phyloP scores from a whole-genome alignment of 75 land plant species.

The Azolla pinnata region DNA sequence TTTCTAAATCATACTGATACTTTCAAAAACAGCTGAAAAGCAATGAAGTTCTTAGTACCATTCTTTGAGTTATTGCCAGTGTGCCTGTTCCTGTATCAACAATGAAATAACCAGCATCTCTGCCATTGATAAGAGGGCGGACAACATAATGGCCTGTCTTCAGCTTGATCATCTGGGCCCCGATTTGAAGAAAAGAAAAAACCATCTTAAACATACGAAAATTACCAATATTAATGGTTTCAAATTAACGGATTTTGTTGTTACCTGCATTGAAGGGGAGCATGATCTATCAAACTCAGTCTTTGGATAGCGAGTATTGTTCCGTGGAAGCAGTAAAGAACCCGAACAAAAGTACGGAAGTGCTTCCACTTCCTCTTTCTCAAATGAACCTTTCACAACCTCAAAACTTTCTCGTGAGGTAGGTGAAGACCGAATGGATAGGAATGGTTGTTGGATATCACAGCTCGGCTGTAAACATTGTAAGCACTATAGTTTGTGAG shows the following conservation, averaged over 20 bases:
- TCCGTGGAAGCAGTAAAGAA: constrained; percentile 1
- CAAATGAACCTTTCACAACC: neutral
- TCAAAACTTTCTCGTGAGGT: neutral
- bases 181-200: neutral
- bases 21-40: too few species aligned
- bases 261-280: constrained; percentile 6
- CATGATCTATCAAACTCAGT: constrained; percentile 1
- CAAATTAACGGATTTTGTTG: neutral
- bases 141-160: constrained; percentile 32
- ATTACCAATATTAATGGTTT: too few species aligned
- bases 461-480: neutral
- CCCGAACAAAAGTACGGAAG: neutral
- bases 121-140: constrained; percentile 33
- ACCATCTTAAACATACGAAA: too few species aligned
- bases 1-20: neutral
- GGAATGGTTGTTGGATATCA: neutral
- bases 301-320: constrained; percentile 3
- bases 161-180: constrained; percentile 16
- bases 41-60: too few species aligned
- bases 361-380: neutral
- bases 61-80: constrained; percentile 20
- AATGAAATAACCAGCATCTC: constrained; percentile 32
- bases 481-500: too few species aligned
- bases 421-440: neutral
- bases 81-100: constrained; percentile 36